These are phyloP conservation scores for Craterostigma plantagineum DNA, from an alignment of 257 asterid species.

Conservation along the genomic window DNA sequence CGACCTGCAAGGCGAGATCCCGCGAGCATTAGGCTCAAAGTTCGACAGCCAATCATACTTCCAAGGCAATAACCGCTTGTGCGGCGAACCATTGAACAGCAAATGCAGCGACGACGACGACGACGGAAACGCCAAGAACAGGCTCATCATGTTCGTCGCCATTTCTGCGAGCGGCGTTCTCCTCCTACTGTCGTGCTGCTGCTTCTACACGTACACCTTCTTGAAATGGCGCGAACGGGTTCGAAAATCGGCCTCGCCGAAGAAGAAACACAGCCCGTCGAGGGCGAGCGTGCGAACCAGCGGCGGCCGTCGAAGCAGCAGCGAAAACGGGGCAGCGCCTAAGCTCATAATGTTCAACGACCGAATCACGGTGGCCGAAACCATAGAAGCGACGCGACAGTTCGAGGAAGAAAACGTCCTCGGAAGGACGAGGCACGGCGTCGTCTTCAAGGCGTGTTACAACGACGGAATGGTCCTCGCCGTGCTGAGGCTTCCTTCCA, in stretches of 20 bases:
- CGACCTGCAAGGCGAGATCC: constrained; percentile 42
- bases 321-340: constrained; percentile 45
- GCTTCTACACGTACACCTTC: constrained; percentile 39
- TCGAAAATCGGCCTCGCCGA: constrained; percentile 24
- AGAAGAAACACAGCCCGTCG: constrained; percentile 55
- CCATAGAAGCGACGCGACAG: constrained; percentile 69
- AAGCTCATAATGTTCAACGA: constrained; percentile 60
- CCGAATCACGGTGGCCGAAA: constrained; percentile 60
- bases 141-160: constrained; percentile 24
- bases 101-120: constrained; percentile 15
- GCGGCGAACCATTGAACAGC: constrained; percentile 30
- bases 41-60: constrained; percentile 27
- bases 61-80: constrained; percentile 22
- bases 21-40: constrained; percentile 25
- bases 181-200: constrained; percentile 23
- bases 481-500: constrained; percentile 54
- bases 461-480: constrained; percentile 90
- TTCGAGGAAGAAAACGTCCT: constrained; percentile 78
- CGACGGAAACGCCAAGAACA: constrained; percentile 2
- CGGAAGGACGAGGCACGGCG: constrained; percentile 51
- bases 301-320: constrained; percentile 34
- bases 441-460: constrained; percentile 51
- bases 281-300: constrained; percentile 55
- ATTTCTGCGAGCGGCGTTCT: constrained; percentile 34
- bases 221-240: constrained; percentile 60